phyloP scores from a whole-genome alignment of 768 basidiomycete species.

The Tephrocybe sp. region DNA sequence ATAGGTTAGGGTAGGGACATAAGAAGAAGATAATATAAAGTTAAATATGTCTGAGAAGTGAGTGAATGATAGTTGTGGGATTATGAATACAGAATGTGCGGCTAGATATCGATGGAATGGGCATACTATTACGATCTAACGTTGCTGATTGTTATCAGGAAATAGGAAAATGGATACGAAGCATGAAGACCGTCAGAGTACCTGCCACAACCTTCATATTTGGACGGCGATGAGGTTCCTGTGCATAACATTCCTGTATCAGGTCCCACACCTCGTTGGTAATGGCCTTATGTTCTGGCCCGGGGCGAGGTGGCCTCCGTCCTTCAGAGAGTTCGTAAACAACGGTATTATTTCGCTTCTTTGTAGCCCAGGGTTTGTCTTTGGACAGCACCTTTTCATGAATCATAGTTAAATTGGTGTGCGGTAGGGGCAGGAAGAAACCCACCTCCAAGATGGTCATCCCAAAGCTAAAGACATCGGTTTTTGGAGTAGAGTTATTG shows the following conservation, averaged over 20 bases:
- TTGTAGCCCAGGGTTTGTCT: slow-evolving; percentile 4
- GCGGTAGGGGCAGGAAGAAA: background rate
- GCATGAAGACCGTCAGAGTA: background rate
- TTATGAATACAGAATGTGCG: too few relatives aligned
- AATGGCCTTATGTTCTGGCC: slow-evolving; percentile 2
- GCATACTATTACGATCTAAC: too few relatives aligned
- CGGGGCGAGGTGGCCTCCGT: slow-evolving; percentile 7
- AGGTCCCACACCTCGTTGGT: slow-evolving; percentile 16
- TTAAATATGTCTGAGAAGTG: too few relatives aligned
- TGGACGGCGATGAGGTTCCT: slow-evolving; percentile 2
- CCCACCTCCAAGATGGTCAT: slow-evolving; percentile 25
- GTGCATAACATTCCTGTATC: slow-evolving; percentile 9
- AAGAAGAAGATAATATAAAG: too few relatives aligned
- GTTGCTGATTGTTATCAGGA: background rate
- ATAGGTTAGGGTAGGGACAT: too few relatives aligned
- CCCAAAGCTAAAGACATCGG: slow-evolving; percentile 24
- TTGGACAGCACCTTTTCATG: slow-evolving; percentile 4
- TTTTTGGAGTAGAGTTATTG: slow-evolving; percentile 4
- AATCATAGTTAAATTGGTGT: background rate
- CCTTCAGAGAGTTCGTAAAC: slow-evolving; percentile 5
- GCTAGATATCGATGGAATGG: too few relatives aligned
- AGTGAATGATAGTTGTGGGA: too few relatives aligned
- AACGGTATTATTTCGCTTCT: background rate
- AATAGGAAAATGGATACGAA: background rate
- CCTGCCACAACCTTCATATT: slow-evolving; percentile 2